Evolutionary conservation across 208 protist genomes (phyloP).

Genomic region (Crithidia thermophila): DNA sequence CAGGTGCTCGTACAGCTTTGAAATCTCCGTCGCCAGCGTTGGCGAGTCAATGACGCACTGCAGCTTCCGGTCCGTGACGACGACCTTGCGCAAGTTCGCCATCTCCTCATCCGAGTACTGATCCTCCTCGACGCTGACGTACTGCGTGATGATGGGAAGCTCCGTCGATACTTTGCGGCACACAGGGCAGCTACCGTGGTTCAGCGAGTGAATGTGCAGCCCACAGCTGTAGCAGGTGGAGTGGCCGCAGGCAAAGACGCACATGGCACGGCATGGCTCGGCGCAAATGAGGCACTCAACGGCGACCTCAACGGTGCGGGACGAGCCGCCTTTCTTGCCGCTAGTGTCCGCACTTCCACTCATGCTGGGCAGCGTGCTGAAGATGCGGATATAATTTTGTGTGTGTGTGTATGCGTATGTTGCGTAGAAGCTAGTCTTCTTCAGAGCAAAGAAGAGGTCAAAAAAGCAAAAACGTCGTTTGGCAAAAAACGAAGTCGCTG

Average conservation of each 20-base stretch:
- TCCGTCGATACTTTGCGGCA: constrained; percentile 55
- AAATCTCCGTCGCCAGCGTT: constrained; percentile 53
- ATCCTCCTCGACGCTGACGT: constrained; percentile 47
- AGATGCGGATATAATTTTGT: too few species aligned
- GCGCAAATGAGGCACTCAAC: constrained; percentile 89
- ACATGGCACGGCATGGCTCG: constrained; percentile 63
- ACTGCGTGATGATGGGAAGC: constrained; percentile 57
- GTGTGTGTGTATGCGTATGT: too few species aligned
- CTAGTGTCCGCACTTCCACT: not conserved
- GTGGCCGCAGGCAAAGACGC: constrained; percentile 84
- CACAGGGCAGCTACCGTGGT: constrained; percentile 62
- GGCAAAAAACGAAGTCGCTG: too few species aligned
- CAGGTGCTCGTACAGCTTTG: constrained; percentile 72
- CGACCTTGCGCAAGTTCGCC: constrained; percentile 25
- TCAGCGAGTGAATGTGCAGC: constrained; percentile 73
- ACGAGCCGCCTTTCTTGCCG: not conserved
- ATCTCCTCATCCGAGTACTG: constrained; percentile 68
- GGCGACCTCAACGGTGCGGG: constrained; percentile 20
- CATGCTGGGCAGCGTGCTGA: too few species aligned
- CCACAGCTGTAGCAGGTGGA: constrained; percentile 85
- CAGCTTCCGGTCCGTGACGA: constrained; percentile 44
- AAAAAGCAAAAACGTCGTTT: too few species aligned
- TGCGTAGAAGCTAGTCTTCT: too few species aligned
- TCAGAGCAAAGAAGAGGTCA: not conserved
- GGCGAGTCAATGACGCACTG: constrained; percentile 61